Evolutionary conservation across 805 yeast genomes (phyloP), one percentile per base, ranked within the genome.

Genomic region (Suhomyces prunicola): DNA sequence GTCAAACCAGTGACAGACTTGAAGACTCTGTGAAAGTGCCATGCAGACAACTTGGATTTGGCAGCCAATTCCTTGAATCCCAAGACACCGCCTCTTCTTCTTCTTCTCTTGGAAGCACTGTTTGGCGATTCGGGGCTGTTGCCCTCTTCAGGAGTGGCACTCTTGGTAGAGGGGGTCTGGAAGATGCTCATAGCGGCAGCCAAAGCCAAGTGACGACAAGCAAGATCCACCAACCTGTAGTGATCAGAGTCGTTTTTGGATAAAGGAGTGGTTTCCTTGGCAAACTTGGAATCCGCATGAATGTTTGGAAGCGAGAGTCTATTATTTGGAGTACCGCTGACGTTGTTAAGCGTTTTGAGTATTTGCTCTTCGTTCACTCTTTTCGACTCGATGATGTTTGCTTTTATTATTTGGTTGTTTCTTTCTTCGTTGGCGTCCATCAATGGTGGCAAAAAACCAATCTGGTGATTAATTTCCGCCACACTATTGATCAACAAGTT

Each of bases 11-110:
- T 88, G 55, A 90, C 88, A 51, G 86, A 81, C 69, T 90, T 87
- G 76, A 90, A 90, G 23, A 90, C 96, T 49, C 97, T 76, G 74
- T 90, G 97, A 70, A 90, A 90, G 69, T 90, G 97, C 96, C 96
- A 90, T 24, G 96, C 94, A 9, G 90, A 82, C 54, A 90, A 78
- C 59, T 87, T 87, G 8, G 91, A 85, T 64, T 90, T 87, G 19
- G 89, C 85, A 7, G 96, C 97, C 63, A 90, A 77, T 66, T 90
- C 96, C 67, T 89, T 88, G 73, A 90, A 90, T 0, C 92, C 93
- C 46, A 87, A 70, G 9, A 86, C 89, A 42, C 90, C 91, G 17
- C 93, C 93, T 68, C 90, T 77, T 74, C 88, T 81, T 65, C 81
- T 78, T 66, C 78, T 78, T 67, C 77, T 77, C 48, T 66, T 72